Conservation (phyloP, 2,329 filamentous ascomycete species). For the Fragosphaeria purpurea region DNA sequence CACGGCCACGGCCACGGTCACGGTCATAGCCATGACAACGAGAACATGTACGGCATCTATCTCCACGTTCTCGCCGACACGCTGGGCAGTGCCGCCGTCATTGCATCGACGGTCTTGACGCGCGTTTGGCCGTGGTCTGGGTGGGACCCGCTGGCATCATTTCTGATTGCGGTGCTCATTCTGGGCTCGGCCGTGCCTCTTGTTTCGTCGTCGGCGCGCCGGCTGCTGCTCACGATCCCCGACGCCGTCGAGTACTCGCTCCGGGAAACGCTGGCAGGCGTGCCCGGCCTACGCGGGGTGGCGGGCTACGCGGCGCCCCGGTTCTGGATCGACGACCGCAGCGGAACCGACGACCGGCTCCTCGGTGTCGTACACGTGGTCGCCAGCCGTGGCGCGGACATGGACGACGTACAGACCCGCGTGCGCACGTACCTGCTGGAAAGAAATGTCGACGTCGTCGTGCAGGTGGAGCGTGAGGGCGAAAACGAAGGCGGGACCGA, state of each 20-base stretch:
- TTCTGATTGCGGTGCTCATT: slow-evolving; percentile 85
- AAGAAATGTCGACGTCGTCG: slow-evolving; percentile 67
- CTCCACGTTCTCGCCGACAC: slow-evolving; percentile 92
- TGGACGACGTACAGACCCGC: slow-evolving; percentile 77
- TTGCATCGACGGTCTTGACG: slow-evolving; percentile 80
- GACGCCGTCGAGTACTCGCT: slow-evolving; percentile 79
- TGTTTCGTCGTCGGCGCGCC: slow-evolving; percentile 72
- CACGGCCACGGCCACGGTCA: slow-evolving; percentile 30
- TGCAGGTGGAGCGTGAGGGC: slow-evolving; percentile 81
- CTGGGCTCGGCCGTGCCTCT: slow-evolving; percentile 86
- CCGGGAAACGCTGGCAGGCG: slow-evolving; percentile 73
- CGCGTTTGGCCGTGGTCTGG: slow-evolving; percentile 83
- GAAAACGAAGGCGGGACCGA: slow-evolving; percentile 57
- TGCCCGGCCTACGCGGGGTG: slow-evolving; percentile 74
- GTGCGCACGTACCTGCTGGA: slow-evolving; percentile 60
- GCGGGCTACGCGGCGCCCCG: slow-evolving; percentile 76
- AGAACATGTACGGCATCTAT: slow-evolving; percentile 97
- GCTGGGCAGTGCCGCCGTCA: slow-evolving; percentile 86
- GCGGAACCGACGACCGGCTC: slow-evolving; percentile 56
- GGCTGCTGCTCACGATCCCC: slow-evolving; percentile 74
- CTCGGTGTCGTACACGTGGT: slow-evolving; percentile 81
- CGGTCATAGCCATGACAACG: slow-evolving; percentile 64
- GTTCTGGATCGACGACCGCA: slow-evolving; percentile 79
- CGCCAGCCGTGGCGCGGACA: slow-evolving; percentile 58
- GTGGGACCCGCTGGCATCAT: slow-evolving; percentile 90